Evolutionary conservation across 495 filamentous ascomycete species (phyloP), one percentile per base, ranked within the genome.

Genomic region (Penicillium cinerascens): DNA sequence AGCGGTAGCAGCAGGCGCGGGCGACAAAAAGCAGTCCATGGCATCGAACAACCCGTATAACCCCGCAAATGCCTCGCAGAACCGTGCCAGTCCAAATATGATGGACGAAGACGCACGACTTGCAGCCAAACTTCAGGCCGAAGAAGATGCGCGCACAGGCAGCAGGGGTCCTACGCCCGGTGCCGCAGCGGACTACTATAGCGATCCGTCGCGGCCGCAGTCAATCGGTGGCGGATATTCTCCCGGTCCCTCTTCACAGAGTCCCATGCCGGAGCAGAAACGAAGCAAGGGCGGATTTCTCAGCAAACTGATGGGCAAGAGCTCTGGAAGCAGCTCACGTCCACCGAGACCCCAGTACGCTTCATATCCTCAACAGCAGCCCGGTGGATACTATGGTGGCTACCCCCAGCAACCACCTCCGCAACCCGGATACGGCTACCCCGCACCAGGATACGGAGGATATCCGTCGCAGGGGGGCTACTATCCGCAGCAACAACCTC

Each of bases 71-170:
- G 51, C 39, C 33, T 35, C 42, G 27, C 50, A 25, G 33, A 46
- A 23, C 46, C 51, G 49, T 35, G 51, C 52, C 37, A 63, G 57
- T 22, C 42, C 61, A 18, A 66, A 76, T 38, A 73, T 74, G 22
- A 51, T 78, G 47, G 83, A 84, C 47, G 83, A 84, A 26, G 91
- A 95, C 66, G 90, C 86, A 33, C 73, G 77, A 2, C 76, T 91
- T 2, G 91, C 91, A 8, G 81, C 86, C 17, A 81, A 85, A 55
- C 76, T 95, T 13, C 91, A 96, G 60, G 89, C 84, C 22, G 87
- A 95, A 60, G 89, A 95, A 70, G 78, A 95, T 55, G 85, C 82
- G 0, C 80, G 83, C 13, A 82, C 73, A 6, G 65, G 71, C 26
- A 55, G 55, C 29, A 37, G 54, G 50, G 51, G 56, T 51, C 42